phyloP scores from a whole-genome alignment of 148 eudicot genomes.

The Linanthus parryae region DNA sequence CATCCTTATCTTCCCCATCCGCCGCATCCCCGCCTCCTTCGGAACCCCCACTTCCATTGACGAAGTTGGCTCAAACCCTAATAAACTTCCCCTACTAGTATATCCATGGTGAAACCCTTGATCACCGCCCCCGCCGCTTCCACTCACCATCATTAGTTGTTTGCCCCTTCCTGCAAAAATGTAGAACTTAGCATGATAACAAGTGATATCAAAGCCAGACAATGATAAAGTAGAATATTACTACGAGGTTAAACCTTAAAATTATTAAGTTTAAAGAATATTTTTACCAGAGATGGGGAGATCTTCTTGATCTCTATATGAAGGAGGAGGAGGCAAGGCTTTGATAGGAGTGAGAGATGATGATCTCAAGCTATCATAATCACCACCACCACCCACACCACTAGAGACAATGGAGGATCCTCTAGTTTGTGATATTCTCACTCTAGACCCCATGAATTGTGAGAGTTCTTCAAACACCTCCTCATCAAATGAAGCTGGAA shows the following conservation, averaged over 20 bases:
- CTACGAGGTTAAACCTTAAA: too few relatives aligned
- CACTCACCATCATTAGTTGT: conserved; percentile 25
- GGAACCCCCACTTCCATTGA: conserved; percentile 12
- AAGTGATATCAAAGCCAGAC: background rate
- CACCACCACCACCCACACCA: conserved; percentile 5
- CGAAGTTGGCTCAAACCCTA: conserved; percentile 37
- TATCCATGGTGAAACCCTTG: conserved; percentile 23
- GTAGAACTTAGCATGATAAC: background rate
- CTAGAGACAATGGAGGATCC: too few relatives aligned
- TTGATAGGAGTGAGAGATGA: conserved; percentile 13
- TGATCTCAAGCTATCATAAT: too few relatives aligned
- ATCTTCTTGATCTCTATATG: conserved; percentile 38
- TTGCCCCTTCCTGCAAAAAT: conserved; percentile 35
- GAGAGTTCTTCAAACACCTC: conserved; percentile 78
- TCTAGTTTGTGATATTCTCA: conserved; percentile 34
- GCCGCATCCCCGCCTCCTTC: conserved; percentile 27
- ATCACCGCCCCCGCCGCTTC: too few relatives aligned
- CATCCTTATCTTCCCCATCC: conserved; percentile 69
- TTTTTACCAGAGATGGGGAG: conserved; percentile 29
- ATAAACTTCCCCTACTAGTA: conserved; percentile 26
- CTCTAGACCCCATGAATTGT: conserved; percentile 74
- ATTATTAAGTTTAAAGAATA: too few relatives aligned
- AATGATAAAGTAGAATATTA: too few relatives aligned
- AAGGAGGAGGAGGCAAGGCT: conserved; percentile 36
- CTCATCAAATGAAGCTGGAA: conserved; percentile 88